These are phyloP conservation scores for Lithospermum erythrorhizon DNA, from an alignment of 257 asterid genomes.

Conservation along the genomic window DNA sequence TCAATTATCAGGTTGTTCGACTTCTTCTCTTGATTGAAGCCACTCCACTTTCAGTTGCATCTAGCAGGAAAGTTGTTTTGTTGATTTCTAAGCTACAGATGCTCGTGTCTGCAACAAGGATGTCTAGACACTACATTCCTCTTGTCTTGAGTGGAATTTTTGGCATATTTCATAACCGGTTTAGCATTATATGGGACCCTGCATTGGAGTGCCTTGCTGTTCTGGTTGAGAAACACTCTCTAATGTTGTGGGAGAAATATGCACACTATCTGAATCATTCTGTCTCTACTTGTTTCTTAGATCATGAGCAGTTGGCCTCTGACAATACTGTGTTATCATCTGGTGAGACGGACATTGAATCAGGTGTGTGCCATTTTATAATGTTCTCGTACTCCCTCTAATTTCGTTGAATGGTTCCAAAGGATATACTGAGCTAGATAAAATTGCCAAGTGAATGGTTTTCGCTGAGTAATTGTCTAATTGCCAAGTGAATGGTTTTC, in stretches of 20 bases:
- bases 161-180: constrained; percentile 70
- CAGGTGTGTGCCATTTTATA: constrained; percentile 36
- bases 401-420: background rate
- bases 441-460: constrained; percentile 4
- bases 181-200: constrained; percentile 58
- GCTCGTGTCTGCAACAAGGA: constrained; percentile 41
- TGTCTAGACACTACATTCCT: constrained; percentile 50
- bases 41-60: constrained; percentile 48
- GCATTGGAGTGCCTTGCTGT: constrained; percentile 64
- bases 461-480: background rate
- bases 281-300: constrained; percentile 40
- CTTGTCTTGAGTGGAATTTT: constrained; percentile 53
- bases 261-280: constrained; percentile 45
- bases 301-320: constrained; percentile 28
- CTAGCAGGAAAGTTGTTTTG: constrained; percentile 54
- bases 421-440: background rate
- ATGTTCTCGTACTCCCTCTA: background rate
- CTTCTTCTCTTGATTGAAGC: constrained; percentile 63
- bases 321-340: constrained; percentile 15
- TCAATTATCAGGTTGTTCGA: constrained; percentile 50
- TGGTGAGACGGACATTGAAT: constrained; percentile 11
- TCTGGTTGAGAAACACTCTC: constrained; percentile 42
- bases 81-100: constrained; percentile 60
- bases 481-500: too few relatives aligned
- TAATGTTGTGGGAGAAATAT: constrained; percentile 55